phyloP scores from a whole-genome alignment of 805 yeast species.

The Metschnikowia chrysomelidarum region DNA sequence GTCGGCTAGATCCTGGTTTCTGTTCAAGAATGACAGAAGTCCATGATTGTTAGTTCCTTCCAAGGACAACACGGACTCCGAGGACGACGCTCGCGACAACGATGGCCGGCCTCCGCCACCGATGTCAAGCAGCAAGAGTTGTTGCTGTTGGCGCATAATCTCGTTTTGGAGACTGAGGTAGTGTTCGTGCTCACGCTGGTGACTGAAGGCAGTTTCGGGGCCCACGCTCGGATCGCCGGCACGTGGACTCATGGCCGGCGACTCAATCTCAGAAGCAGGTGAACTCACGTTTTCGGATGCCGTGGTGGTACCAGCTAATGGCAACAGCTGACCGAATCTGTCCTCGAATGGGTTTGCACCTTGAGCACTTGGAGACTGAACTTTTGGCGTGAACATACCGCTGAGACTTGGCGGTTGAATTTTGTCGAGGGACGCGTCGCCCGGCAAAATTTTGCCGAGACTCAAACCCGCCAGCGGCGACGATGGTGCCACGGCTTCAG shows the following conservation, averaged over 20 bases:
- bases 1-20: slow-evolving; percentile 15
- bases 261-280: slow-evolving; percentile 9
- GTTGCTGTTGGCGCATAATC: slow-evolving; percentile 37
- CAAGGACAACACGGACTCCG: slow-evolving; percentile 17
- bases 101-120: slow-evolving; percentile 10
- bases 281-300: slow-evolving; percentile 5
- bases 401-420: slow-evolving; percentile 22
- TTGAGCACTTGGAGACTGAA: slow-evolving; percentile 32
- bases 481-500: not conserved
- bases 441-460: slow-evolving; percentile 16
- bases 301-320: slow-evolving; percentile 5
- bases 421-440: slow-evolving; percentile 13
- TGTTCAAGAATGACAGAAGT: slow-evolving; percentile 15
- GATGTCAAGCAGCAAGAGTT: slow-evolving; percentile 22
- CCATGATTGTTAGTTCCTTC: slow-evolving; percentile 14
- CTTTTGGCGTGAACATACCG: slow-evolving; percentile 39
- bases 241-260: slow-evolving; percentile 10
- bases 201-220: slow-evolving; percentile 12
- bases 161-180: slow-evolving; percentile 39
- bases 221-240: not conserved
- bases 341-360: slow-evolving; percentile 40
- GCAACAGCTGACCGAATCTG: slow-evolving; percentile 18
- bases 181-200: slow-evolving; percentile 32
- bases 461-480: slow-evolving; percentile 15
- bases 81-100: slow-evolving; percentile 16